Conservation (phyloP, 1,284 basidiomycete genomes). For the Cystobasidiaceae sp. region DNA sequence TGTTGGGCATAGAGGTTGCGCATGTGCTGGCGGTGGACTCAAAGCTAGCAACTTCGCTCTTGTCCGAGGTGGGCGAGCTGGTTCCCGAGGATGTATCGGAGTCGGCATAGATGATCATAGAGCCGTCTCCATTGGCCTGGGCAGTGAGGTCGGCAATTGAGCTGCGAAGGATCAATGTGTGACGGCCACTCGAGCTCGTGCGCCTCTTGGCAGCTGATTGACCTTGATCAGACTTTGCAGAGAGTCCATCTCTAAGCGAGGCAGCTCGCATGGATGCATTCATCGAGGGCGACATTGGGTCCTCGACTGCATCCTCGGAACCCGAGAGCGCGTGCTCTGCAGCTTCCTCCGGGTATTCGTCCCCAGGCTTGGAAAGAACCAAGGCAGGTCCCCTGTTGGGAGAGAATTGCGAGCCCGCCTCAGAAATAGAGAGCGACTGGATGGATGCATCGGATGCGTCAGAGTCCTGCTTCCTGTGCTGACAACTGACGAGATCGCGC, state of each 20-base stretch:
- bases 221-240: not conserved
- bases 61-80: slow-evolving; percentile 19
- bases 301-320: not conserved
- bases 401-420: slow-evolving; percentile 17
- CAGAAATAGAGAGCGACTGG: slow-evolving; percentile 19
- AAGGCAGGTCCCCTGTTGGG: slow-evolving; percentile 26
- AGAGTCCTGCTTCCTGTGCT: slow-evolving; percentile 23
- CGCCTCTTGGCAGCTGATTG: not conserved
- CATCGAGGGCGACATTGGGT: slow-evolving; percentile 12
- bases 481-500: not conserved
- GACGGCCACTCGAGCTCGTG: slow-evolving; percentile 15
- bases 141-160: not conserved
- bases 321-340: not conserved
- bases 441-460: slow-evolving; percentile 14
- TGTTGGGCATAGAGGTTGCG: not conserved
- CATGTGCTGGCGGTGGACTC: slow-evolving; percentile 10
- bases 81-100: slow-evolving; percentile 10
- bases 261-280: slow-evolving; percentile 17
- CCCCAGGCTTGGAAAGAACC: slow-evolving; percentile 24
- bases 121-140: not conserved
- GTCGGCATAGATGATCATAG: not conserved
- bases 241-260: not conserved
- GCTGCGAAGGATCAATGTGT: slow-evolving; percentile 26
- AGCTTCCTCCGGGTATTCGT: slow-evolving; percentile 19
- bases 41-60: slow-evolving; percentile 24